Base-by-base conservation (phyloP, 352 stramenopile genomes). In the Globisporangium mamillatum region DNA sequence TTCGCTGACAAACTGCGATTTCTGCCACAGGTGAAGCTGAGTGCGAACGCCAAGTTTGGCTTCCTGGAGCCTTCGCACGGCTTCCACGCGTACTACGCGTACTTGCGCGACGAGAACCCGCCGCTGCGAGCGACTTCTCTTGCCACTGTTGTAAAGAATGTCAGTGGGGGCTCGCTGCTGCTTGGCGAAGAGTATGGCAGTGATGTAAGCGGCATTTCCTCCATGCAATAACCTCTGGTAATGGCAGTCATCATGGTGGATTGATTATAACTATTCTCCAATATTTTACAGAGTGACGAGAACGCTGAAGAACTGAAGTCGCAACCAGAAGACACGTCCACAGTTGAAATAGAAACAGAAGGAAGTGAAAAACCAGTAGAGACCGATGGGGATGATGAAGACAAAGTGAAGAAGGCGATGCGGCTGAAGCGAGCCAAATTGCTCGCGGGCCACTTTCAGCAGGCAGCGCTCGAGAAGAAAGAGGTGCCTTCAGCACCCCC, bases 11-110 rank as follows among this genome's bases (percentile, higher is more conserved):
- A 22, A 10, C 2, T 52, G 44, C 44, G 18, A 52, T 24, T 22
- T 9, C 12, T 20, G 20, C 18, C 41, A 24, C 62, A 86, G 78
- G 74, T 84, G 0, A 82, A 82, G 54, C 72, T 84, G 34, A 64
- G 68, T 29, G 54, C 60, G 54, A 78, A 76, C 54, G n/a, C 56
- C 22, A 74, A 66, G 61, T 86, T 86, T 61, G 63, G 69, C 0
- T 88, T 88, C 58, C 63, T 88, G 24, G 38, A 68, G 36, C 25
- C 70, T 1, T 69, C 66, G 22, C 73, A 81, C 32, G 50, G 48
- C 7, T 71, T 86, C 20, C 69, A 86, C 52, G 66, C 25, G 22
- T 88, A 86, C 67, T 85, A 84, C 63, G 79, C 71, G 50, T 84
- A 82, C 64, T 36, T 88, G 32, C 71, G 77, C 2, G 79, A 86